These are phyloP conservation scores for Hura crepitans DNA, from an alignment of 441 rosid species.

Conservation along the genomic window DNA sequence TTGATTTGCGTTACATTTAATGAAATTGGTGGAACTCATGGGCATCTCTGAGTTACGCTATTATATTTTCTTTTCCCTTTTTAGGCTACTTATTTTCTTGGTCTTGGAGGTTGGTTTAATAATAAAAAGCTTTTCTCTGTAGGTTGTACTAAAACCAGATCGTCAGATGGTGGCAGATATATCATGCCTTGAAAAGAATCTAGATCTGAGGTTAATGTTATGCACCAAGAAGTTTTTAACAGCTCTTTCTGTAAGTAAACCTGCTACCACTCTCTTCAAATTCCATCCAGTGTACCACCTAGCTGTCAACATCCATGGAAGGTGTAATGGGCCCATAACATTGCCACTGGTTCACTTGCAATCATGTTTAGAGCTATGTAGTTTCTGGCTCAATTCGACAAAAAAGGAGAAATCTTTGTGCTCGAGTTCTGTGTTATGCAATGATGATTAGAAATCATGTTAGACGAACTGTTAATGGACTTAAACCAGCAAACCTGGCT, in stretches of 20 bases:
- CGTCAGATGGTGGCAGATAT: constrained; percentile 45
- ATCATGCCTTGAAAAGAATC: constrained; percentile 54
- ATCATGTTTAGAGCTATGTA: background rate
- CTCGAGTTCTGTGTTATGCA: background rate
- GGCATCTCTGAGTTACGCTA: background rate
- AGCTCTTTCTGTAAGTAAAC: constrained; percentile 43
- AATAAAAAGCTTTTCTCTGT: constrained; percentile 10
- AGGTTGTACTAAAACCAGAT: constrained; percentile 50
- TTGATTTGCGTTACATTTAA: background rate
- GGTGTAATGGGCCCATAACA: background rate
- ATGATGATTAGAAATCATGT: background rate
- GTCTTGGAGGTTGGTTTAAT: background rate
- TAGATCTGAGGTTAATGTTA: constrained; percentile 55
- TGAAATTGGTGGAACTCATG: background rate
- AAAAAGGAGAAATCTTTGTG: background rate
- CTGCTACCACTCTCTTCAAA: background rate
- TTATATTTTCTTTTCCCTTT: background rate
- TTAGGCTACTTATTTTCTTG: background rate
- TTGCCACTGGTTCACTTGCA: background rate
- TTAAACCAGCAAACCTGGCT: background rate
- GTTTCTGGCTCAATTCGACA: background rate
- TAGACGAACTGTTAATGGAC: background rate
- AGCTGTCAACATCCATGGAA: background rate
- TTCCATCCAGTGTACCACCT: background rate
- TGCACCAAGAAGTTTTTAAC: constrained; percentile 40